A percentile compares a stretch with the other conserved stretches of the same genome.
phyloP scores from a whole-genome alignment of 495 filamentous ascomycete species.

The Mycothermus thermophilus region DNA sequence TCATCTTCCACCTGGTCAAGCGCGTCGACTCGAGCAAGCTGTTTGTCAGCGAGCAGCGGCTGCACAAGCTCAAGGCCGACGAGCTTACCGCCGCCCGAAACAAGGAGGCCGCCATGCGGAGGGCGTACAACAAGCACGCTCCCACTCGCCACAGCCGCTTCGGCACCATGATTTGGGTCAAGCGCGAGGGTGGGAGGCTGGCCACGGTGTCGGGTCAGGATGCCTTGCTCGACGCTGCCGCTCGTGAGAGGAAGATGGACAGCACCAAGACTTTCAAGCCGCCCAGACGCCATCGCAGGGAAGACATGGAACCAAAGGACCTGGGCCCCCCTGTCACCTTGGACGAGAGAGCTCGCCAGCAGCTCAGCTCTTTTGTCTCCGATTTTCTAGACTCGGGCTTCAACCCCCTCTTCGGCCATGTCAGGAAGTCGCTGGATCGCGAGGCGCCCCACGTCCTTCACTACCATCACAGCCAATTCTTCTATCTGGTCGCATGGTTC shows the following conservation, averaged over 20 bases:
- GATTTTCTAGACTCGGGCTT: conserved; percentile 93
- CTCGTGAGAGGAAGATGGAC: conserved; percentile 77
- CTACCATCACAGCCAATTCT: conserved; percentile 66
- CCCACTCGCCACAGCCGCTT: conserved; percentile 88
- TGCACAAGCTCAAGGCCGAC: conserved; percentile 49
- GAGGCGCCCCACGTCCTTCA: conserved; percentile 73
- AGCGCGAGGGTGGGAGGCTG: conserved; percentile 66
- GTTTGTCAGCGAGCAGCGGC: conserved; percentile 66
- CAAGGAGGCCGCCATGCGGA: conserved; percentile 68
- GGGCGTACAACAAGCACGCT: conserved; percentile 61
- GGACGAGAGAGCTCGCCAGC: conserved; percentile 50
- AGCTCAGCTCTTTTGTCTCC: conserved; percentile 71
- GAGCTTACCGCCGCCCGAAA: conserved; percentile 61
- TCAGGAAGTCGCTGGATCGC: conserved; percentile 80
- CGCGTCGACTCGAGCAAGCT: conserved; percentile 74
- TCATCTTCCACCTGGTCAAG: conserved; percentile 82
- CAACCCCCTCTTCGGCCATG: conserved; percentile 78
- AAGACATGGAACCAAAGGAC: conserved; percentile 54
- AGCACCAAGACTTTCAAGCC: conserved; percentile 80
- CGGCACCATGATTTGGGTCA: conserved; percentile 95
- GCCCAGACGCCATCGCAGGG: conserved; percentile 48
- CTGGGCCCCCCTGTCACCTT: conserved; percentile 61
- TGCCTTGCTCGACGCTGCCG: conserved; percentile 57
- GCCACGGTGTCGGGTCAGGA: conserved; percentile 82
- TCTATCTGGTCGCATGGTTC: conserved; percentile 91